Base-by-base conservation (phyloP, 495 filamentous ascomycete genomes). In the Hypomontagnella submonticulosa region DNA sequence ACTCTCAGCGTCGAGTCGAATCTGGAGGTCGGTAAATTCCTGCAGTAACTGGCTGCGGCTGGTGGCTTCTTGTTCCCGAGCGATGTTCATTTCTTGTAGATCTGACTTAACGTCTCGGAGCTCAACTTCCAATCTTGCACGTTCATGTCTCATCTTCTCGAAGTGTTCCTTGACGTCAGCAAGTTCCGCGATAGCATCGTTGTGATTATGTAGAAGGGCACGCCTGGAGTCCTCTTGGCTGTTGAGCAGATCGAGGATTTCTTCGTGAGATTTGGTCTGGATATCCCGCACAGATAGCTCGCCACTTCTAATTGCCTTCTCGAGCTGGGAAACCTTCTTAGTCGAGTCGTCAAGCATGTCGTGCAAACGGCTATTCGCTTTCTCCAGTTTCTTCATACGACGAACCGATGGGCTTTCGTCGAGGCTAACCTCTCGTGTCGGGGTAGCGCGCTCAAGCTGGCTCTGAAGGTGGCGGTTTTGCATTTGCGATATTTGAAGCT, bases 401-500 rank as follows among this genome's bases (percentile, higher is more conserved):
- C 89, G 84, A 33, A 90, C 70, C 4, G 92, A 93, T 12, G 92
- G 92, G 65, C 89, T 94, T n/a, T 97, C 90, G 51, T 97, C 91
- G 46, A 87, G 79, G 36, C 81, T 83, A 27, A 87, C 81, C 40
- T 86, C 86, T 2, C 76, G 71, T 1, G 87, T 85, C 0, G 83
- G 84, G 1, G 79, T 76, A 1, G 71, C 77, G 20, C 89, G 86
- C 42, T 91, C 89, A 56, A 97, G 79, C 71, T 97, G 93, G 73
- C 86, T 93, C 70, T 97, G 91, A 12, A 99, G 85, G 73, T 99
- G 94, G 34, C 91, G 88, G 77, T 97, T 97, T 66, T 94, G 91
- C 92, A 99, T 97, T 76, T 98, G 90, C 6, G 90, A 89, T 79
- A 98, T 86, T 69, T 99, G 94, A 43, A 99, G 85, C 74, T 96